Percentiles rank a stretch among this genome's conserved stretches.
phyloP scores from a whole-genome alignment of 2,329 filamentous ascomycete species.

The Aspergillus sp. region DNA sequence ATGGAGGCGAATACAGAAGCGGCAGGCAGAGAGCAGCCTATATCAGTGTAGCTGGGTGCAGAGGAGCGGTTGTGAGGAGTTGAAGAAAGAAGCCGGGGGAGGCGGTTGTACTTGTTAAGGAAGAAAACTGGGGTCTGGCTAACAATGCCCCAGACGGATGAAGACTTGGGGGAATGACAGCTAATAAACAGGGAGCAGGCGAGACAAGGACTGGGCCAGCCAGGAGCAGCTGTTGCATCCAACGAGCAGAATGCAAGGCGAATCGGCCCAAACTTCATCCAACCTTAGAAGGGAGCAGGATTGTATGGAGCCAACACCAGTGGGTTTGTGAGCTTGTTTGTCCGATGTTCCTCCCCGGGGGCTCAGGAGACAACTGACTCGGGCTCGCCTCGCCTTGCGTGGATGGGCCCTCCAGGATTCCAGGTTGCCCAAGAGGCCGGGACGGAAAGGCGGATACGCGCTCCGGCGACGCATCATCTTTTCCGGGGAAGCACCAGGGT shows the following conservation, averaged over 20 bases:
- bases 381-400: too few species aligned
- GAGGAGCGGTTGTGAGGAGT: background rate
- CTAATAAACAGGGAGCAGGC: background rate
- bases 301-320: conserved; percentile 7
- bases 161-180: conserved; percentile 6
- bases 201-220: background rate
- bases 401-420: background rate
- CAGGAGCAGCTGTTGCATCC: background rate
- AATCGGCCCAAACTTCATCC: background rate
- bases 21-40: background rate
- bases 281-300: conserved; percentile 2
- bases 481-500: background rate
- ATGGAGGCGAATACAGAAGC: background rate
- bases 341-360: background rate
- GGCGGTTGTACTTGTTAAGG: background rate
- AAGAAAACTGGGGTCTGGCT: background rate
- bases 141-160: background rate
- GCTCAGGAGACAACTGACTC: background rate
- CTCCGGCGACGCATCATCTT: conserved; percentile 9
- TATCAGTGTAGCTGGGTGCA: background rate
- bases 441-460: conserved; percentile 16
- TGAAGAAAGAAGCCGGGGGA: background rate
- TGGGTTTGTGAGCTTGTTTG: conserved; percentile 7
- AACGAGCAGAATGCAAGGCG: background rate
- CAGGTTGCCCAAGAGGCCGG: conserved; percentile 15